These are phyloP conservation scores for Vinca major DNA, from an alignment of 305 asterid genomes.

Conservation along the genomic window DNA sequence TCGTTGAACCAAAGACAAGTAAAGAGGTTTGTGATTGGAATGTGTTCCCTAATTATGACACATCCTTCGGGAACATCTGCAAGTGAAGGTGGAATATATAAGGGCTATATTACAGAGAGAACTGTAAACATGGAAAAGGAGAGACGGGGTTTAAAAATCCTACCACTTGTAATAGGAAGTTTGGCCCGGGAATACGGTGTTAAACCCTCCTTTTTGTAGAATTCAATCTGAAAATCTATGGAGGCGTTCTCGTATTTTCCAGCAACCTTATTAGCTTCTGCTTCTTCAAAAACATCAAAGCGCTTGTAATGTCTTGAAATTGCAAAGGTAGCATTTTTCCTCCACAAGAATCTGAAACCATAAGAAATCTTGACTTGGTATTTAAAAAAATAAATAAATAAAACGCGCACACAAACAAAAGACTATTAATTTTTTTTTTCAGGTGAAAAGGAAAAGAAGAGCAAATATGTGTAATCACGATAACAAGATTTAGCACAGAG, in stretches of 20 bases:
- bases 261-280: conserved; percentile 81
- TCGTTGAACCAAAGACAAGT: conserved; percentile 90
- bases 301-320: conserved; percentile 80
- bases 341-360: conserved; percentile 64
- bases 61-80: conserved; percentile 95
- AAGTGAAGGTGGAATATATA: neutral
- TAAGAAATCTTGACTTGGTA: neutral
- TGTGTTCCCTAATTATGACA: conserved; percentile 68
- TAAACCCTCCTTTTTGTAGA: conserved; percentile 63
- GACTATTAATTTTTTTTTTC: neutral
- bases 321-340: conserved; percentile 75
- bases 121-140: conserved; percentile 2
- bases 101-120: neutral
- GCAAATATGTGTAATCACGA: neutral
- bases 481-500: neutral
- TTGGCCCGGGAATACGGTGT: conserved; percentile 56
- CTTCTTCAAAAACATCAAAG: conserved; percentile 75
- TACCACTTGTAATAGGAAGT: conserved; percentile 75
- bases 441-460: neutral
- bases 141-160: conserved; percentile 9
- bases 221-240: conserved; percentile 70
- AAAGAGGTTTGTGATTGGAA: conserved; percentile 68
- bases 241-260: conserved; percentile 67
- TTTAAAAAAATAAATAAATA: neutral
- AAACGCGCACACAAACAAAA: too few relatives aligned